Conservation (phyloP, 108 stramenopile species). For the Stephanodiscus triporus region DNA sequence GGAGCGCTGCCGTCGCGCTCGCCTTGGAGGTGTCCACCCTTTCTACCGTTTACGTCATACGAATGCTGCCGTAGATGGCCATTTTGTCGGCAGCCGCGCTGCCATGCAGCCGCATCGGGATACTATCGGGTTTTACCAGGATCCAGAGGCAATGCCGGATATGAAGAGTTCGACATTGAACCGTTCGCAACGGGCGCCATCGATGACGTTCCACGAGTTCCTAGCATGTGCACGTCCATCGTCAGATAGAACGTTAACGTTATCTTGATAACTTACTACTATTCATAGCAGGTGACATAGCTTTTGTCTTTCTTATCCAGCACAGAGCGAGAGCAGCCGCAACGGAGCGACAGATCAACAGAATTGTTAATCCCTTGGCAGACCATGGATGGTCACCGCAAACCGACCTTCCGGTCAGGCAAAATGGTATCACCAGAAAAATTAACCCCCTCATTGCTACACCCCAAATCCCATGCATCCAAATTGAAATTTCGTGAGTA, state of each 20-base stretch:
- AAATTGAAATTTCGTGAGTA: no score
- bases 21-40: slow-evolving; percentile 74
- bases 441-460: no score
- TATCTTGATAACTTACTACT: no score
- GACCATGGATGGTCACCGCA: no score
- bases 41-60: slow-evolving; percentile 57
- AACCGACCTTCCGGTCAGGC: no score
- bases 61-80: not conserved
- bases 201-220: slow-evolving; percentile 67
- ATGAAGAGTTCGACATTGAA: slow-evolving; percentile 22
- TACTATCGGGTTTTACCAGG: slow-evolving; percentile 55
- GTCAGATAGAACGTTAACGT: slow-evolving; percentile 38
- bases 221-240: slow-evolving; percentile 63
- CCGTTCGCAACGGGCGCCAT: slow-evolving; percentile 52
- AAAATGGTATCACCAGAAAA: no score
- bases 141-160: slow-evolving; percentile 10
- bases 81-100: not conserved
- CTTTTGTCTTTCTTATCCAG: no score
- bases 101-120: slow-evolving; percentile 49
- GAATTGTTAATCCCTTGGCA: no score
- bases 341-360: no score
- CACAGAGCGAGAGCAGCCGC: no score
- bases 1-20: slow-evolving; percentile 64
- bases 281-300: no score
- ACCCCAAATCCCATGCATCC: no score